Base-by-base conservation (phyloP, 306 rosid species). In the Vigna unguiculata region DNA sequence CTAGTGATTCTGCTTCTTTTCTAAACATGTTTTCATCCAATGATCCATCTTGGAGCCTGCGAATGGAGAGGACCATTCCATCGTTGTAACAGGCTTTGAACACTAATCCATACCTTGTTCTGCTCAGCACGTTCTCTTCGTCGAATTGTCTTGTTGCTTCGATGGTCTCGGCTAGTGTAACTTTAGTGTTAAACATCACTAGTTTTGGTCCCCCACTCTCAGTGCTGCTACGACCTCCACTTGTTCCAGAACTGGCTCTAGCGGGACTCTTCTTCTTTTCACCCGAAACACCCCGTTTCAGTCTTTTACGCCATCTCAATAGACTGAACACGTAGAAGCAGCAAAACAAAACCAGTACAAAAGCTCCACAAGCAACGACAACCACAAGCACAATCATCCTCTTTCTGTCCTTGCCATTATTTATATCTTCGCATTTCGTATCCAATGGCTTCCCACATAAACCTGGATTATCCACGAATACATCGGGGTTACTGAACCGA, bases 91-190 rank as follows among this genome's bases (percentile, higher is more conserved):
- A 85, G 12, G 98, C 98, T 76, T 93, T 93, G 87, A 93, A 93
- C 69, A 88, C 91, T 82, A 93, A 28, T 21, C 98, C 98, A 28
- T 80, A 83, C 43, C 93, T 80, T 28, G 97, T 86, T 80, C 98
- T 85, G 88, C 93, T 89, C 21, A 93, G 88, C 70, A 93, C 98
- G n/a, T 93, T 93, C 72, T 93, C 98, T 84, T 93, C 98, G 1
- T 91, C 98, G 21, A 93, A 93, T 72, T 93, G 98, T 61, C 98
- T 81, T 0, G 98, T 93, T 40, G 98, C 98, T 72, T 91, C 98
- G 7, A 86, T 51, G 3, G 98, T 93, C 78, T 93, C 98, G 0
- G 97, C 96, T 1, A 93, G 90, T 11, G 98, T 93, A 17, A 93
- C 81, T 83, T 91, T 93, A 74, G 89, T 86, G 79, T 90, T 89